phyloP scores from a whole-genome alignment of 306 rosid species.

The Citrullus amarus region DNA sequence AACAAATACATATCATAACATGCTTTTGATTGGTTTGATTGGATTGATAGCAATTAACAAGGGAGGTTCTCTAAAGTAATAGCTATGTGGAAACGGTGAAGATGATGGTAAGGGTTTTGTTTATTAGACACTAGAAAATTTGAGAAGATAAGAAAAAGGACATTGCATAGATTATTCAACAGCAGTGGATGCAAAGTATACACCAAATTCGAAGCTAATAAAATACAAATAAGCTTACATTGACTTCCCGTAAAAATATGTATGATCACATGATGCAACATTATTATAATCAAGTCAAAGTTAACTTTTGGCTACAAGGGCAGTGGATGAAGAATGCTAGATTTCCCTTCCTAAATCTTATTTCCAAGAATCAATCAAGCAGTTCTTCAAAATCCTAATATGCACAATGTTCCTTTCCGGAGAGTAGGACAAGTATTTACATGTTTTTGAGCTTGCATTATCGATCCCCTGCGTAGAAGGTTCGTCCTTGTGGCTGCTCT shows the following conservation, averaged over 20 bases:
- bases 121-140: not conserved
- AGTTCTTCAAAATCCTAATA: conserved; percentile 6
- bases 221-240: conserved; percentile 1
- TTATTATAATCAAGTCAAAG: conserved; percentile 1
- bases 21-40: not conserved
- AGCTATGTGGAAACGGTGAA: not conserved
- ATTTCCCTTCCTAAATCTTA: not conserved
- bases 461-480: not conserved
- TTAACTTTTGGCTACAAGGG: conserved; percentile 5
- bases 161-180: conserved; percentile 2
- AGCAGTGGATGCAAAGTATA: not conserved
- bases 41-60: not conserved
- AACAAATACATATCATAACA: not conserved
- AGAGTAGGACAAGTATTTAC: conserved; percentile 5
- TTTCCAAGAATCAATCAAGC: conserved; percentile 3
- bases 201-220: conserved; percentile 3
- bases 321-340: conserved; percentile 2
- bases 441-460: not conserved
- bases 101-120: not conserved
- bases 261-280: not conserved
- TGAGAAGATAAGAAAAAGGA: not conserved
- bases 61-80: not conserved
- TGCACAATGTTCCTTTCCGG: conserved; percentile 6
- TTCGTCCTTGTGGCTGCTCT: not conserved
- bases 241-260: not conserved